Evolutionary conservation across 1,284 basidiomycete species (phyloP), one percentile per base, ranked within the genome.

Genomic region (Leccinum pallidistipes): DNA sequence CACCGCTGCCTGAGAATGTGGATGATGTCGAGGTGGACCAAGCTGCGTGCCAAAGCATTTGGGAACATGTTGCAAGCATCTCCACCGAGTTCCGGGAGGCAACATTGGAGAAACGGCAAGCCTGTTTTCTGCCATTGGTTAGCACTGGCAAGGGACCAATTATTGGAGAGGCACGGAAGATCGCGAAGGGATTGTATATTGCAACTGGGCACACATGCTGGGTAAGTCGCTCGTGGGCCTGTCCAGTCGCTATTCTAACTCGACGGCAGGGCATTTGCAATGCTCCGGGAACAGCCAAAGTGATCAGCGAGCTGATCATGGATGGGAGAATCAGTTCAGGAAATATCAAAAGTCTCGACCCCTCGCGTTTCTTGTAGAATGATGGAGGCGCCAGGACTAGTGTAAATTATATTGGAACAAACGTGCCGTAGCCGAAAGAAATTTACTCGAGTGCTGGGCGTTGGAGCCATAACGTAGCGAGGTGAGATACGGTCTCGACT

Each of bases 171-270:
- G 83, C 81, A 27, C 68, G 64, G 5, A 68, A 71, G 14, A 74
- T 83, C 32, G 82, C 82, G 16, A 79, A 79, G 65, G 85, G 86
- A 0, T 61, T 90, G 64, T 77, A 84, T 59, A 75, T 90, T 55
- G 86, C 86, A 1, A 83, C 86, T 3, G 88, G 88, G 11, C 88
- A 91, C 71, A 87, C 87, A 0, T 89, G 87, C 64, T 86, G 85
- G 85, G 85, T 86, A 64, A 65, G 80, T 75, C 27, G 2, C 31
- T 58, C 56, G 43, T 18, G 40, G 24, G 31, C 53, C 54, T 27
- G 43, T 52, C 16, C 1, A 40, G 8, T 14, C 55, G 11, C 34
- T 56, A 29, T 57, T 29, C 59, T 72, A 18, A 68, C n/a, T 11
- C 10, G 1, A 18, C 10, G 9, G 14, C 61, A 88, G 87, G 88